Conservation (phyloP, 108 stramenopile species). For the Skeletonema grethae region DNA sequence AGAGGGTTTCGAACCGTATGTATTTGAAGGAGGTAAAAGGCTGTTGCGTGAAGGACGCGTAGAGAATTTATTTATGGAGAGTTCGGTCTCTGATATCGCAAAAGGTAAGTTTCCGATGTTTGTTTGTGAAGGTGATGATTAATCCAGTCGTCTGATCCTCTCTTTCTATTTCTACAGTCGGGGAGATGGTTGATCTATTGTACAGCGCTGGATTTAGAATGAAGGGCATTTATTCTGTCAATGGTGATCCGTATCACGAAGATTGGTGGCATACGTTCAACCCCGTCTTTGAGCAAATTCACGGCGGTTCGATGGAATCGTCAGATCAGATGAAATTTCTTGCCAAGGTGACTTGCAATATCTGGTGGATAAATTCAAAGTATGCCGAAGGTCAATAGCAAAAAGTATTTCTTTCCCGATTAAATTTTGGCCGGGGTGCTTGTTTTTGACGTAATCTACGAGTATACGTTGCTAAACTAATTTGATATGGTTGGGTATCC, state of each 20-base stretch:
- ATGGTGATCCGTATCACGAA: conserved; percentile 42
- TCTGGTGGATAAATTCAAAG: conserved; percentile 24
- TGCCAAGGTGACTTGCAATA: conserved; percentile 29
- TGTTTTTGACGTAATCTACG: too few species aligned
- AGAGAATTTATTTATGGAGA: conserved; percentile 45
- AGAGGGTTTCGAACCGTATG: conserved; percentile 31
- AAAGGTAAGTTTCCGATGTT: neutral
- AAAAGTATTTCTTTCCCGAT: too few species aligned
- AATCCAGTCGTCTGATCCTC: neutral
- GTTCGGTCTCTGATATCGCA: conserved; percentile 12
- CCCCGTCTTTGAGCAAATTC: neutral
- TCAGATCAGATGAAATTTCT: conserved; percentile 24
- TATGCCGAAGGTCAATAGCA: neutral
- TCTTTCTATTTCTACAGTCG: neutral
- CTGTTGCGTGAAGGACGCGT: conserved; percentile 17
- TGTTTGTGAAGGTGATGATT: too few species aligned
- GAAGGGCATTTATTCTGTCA: conserved; percentile 16
- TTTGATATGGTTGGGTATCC: too few species aligned
- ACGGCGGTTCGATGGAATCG: neutral
- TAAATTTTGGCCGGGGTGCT: too few species aligned
- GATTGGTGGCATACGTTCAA: conserved; percentile 26
- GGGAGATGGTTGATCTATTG: conserved; percentile 8
- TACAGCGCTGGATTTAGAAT: conserved; percentile 30
- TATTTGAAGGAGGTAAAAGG: conserved; percentile 26
- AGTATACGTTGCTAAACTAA: too few species aligned